phyloP scores from a whole-genome alignment of 2,329 filamentous ascomycete species.

The Xylaria multiplex region DNA sequence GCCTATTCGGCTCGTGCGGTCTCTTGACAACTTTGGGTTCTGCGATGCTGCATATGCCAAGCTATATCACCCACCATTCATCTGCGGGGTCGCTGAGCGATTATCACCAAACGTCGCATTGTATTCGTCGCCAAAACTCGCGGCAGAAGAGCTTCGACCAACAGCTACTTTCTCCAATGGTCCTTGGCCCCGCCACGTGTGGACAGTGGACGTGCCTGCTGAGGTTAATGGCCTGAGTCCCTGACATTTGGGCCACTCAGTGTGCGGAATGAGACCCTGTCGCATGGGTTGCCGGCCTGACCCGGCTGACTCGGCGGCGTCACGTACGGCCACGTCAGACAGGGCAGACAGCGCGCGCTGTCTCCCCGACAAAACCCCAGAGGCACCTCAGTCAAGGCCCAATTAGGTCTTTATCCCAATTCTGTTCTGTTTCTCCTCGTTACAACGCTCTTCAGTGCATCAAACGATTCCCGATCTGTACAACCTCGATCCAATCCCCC shows the following conservation, averaged over 20 bases:
- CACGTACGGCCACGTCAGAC: constrained; percentile 39
- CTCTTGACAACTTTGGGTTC: constrained; percentile 25
- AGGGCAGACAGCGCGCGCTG: constrained; percentile 29
- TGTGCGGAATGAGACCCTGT: constrained; percentile 25
- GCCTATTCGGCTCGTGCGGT: constrained; percentile 28
- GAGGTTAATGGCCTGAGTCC: constrained; percentile 32
- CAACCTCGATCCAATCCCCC: constrained; percentile 35
- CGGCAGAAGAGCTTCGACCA: constrained; percentile 25
- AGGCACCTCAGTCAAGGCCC: constrained; percentile 27
- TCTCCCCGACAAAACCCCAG: constrained; percentile 35
- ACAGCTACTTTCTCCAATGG: constrained; percentile 27
- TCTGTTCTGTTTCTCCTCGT: constrained; percentile 20
- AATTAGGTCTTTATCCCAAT: constrained; percentile 30
- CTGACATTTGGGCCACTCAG: constrained; percentile 30
- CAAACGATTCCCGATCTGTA: constrained; percentile 35
- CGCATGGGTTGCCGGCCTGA: constrained; percentile 35
- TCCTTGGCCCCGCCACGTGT: constrained; percentile 38
- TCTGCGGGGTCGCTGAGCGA: constrained; percentile 29
- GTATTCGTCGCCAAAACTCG: constrained; percentile 23
- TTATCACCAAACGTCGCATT: constrained; percentile 22
- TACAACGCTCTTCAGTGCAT: constrained; percentile 32
- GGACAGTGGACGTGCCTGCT: constrained; percentile 27
- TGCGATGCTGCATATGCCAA: constrained; percentile 27
- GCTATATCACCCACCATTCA: constrained; percentile 13
- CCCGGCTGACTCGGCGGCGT: constrained; percentile 34